These are phyloP conservation scores for Dactylellina parvicollis DNA, from an alignment of 2,329 filamentous ascomycete genomes.

Conservation along the genomic window DNA sequence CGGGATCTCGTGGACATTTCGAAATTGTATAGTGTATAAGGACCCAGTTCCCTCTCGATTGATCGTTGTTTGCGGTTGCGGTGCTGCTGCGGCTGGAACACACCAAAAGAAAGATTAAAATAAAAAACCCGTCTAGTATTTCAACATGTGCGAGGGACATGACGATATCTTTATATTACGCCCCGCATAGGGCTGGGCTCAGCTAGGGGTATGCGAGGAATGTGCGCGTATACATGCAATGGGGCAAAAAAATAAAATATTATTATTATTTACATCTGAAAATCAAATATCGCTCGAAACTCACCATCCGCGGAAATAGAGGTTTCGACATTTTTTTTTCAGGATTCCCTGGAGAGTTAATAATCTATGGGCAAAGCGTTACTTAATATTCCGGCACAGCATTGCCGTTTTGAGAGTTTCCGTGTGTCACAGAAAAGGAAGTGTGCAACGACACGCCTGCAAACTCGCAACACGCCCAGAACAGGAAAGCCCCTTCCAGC, in stretches of 20 bases:
- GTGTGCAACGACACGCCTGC: constrained; percentile 24
- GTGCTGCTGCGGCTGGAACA: neutral
- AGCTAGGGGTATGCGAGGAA: constrained; percentile 2
- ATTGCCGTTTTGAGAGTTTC: constrained; percentile 54
- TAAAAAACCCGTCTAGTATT: neutral
- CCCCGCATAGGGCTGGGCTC: neutral
- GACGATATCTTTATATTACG: neutral
- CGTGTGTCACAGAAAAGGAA: constrained; percentile 45
- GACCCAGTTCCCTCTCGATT: no score
- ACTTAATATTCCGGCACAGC: constrained; percentile 43
- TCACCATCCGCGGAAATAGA: constrained; percentile 38
- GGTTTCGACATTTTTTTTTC: neutral
- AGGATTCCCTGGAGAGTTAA: constrained; percentile 21
- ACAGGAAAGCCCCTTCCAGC: neutral
- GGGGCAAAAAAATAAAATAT: neutral
- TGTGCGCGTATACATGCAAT: no score
- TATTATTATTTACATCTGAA: neutral
- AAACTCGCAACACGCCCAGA: neutral
- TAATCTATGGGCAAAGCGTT: constrained; percentile 42
- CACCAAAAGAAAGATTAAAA: neutral
- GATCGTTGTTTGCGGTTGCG: no score
- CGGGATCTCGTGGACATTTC: no score
- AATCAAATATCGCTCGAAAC: constrained; percentile 6
- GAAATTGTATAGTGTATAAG: no score
- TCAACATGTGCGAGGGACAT: neutral